Conservation (phyloP, 768 basidiomycete genomes). For the Pisolithus tinctorius region DNA sequence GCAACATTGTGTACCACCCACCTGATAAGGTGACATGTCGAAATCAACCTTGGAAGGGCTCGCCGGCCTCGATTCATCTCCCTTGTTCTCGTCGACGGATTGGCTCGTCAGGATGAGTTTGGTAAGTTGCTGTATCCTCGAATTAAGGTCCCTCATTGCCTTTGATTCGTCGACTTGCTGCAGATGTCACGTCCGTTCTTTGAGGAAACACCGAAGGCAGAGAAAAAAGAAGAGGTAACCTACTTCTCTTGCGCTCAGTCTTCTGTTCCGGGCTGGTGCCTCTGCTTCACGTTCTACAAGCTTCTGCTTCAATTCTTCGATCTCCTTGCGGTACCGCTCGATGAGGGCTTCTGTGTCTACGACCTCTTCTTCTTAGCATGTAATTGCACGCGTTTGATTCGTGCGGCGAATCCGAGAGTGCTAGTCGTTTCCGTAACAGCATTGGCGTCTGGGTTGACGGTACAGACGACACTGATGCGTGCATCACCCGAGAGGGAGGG, state of each 20-base stretch:
- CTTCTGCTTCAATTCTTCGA: slow-evolving; percentile 78
- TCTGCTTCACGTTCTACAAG: slow-evolving; percentile 66
- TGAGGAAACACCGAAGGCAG: neutral
- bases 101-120: slow-evolving; percentile 84
- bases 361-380: slow-evolving; percentile 91
- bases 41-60: slow-evolving; percentile 90
- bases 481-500: slow-evolving; percentile 94
- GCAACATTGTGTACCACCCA: slow-evolving; percentile 17
- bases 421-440: slow-evolving; percentile 82
- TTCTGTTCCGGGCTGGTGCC: slow-evolving; percentile 37
- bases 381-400: slow-evolving; percentile 85
- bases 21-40: slow-evolving; percentile 83
- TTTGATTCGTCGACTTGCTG: slow-evolving; percentile 82
- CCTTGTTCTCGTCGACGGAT: slow-evolving; percentile 63
- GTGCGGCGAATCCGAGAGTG: slow-evolving; percentile 85
- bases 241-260: slow-evolving; percentile 43
- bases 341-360: slow-evolving; percentile 91
- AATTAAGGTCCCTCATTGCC: slow-evolving; percentile 77
- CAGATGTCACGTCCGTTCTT: neutral
- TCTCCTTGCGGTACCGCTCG: slow-evolving; percentile 90
- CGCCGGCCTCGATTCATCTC: slow-evolving; percentile 65
- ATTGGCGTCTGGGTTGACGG: slow-evolving; percentile 77
- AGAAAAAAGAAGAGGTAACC: neutral
- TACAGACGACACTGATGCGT: slow-evolving; percentile 93
- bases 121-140: slow-evolving; percentile 74